Evolutionary conservation across 345 rosid species (phyloP).

Genomic region (Rhizophora apiculata): DNA sequence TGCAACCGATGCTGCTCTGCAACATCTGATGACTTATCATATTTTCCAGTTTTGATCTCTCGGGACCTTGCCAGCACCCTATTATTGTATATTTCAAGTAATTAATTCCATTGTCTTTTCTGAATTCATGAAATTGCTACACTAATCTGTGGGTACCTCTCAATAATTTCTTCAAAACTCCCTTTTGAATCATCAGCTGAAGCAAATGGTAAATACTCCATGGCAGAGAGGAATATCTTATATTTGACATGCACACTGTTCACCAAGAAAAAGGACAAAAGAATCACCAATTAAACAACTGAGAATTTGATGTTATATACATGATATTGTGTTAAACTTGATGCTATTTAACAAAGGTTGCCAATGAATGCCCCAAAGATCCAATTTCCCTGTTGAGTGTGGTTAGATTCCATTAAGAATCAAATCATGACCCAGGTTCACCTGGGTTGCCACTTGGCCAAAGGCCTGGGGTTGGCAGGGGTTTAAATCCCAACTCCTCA

Average conservation of each 20-base stretch:
- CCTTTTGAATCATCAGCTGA: slow-evolving; percentile 66
- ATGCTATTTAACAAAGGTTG: too few species aligned
- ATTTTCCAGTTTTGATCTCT: slow-evolving; percentile 69
- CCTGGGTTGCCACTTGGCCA: too few species aligned
- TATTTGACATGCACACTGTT: slow-evolving; percentile 81
- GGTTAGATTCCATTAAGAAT: too few species aligned
- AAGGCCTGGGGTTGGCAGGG: too few species aligned
- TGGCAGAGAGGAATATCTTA: slow-evolving; percentile 87
- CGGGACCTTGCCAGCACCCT: slow-evolving; percentile 93
- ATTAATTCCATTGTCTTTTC: slow-evolving; percentile 6
- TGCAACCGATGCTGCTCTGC: slow-evolving; percentile 90
- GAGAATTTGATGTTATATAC: background rate
- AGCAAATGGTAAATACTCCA: slow-evolving; percentile 85
- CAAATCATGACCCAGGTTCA: too few species aligned
- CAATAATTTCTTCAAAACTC: slow-evolving; percentile 92
- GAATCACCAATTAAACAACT: background rate
- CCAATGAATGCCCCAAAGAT: too few species aligned
- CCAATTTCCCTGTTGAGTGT: too few species aligned
- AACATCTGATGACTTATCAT: slow-evolving; percentile 73
- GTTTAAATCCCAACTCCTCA: too few species aligned
- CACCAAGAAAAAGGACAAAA: slow-evolving; percentile 11
- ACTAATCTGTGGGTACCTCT: slow-evolving; percentile 52
- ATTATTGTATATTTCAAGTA: slow-evolving; percentile 22
- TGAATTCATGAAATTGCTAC: slow-evolving; percentile 10
- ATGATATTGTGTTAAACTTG: too few species aligned